Conservation (phyloP, 768 basidiomycete species). For the Rhodotorula toruloides region DNA sequence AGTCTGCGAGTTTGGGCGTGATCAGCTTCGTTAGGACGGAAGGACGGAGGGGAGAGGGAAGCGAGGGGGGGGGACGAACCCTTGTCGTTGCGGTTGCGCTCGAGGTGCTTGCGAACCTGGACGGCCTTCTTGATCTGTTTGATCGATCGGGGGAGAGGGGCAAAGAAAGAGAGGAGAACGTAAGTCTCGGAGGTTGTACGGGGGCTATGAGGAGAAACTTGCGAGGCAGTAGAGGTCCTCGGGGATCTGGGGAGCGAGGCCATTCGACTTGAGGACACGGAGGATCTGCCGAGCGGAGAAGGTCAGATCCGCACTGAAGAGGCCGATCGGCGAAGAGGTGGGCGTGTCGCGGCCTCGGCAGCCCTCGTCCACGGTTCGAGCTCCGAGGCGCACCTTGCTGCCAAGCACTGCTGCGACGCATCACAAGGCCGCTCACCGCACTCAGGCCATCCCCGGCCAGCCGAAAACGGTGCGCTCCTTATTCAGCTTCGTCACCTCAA, state of each 20-base stretch:
- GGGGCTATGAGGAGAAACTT: too few relatives aligned
- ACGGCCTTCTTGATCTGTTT: constrained; percentile 99
- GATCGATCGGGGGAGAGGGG: background rate
- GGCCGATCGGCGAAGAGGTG: too few relatives aligned
- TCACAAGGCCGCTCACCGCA: too few relatives aligned
- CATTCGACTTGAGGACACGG: constrained; percentile 89
- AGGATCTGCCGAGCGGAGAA: too few relatives aligned
- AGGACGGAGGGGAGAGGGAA: too few relatives aligned
- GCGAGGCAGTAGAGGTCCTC: constrained; percentile 98
- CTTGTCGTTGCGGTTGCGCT: constrained; percentile 97
- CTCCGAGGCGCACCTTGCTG: too few relatives aligned
- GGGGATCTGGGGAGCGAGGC: constrained; percentile 73
- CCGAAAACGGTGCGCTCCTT: background rate
- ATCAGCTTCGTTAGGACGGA: too few relatives aligned
- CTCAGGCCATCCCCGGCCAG: constrained; percentile 7
- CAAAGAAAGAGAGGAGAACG: background rate
- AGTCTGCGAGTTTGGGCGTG: constrained; percentile 51
- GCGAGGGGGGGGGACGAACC: constrained; percentile 49
- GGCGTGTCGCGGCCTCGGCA: too few relatives aligned
- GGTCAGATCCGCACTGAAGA: too few relatives aligned
- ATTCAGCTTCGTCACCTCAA: background rate
- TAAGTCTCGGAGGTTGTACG: too few relatives aligned
- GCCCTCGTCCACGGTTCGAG: too few relatives aligned
- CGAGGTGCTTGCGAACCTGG: constrained; percentile 95
- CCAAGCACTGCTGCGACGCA: too few relatives aligned